Conservation (phyloP, 805 yeast species). For the Yarrowia divulgata region DNA sequence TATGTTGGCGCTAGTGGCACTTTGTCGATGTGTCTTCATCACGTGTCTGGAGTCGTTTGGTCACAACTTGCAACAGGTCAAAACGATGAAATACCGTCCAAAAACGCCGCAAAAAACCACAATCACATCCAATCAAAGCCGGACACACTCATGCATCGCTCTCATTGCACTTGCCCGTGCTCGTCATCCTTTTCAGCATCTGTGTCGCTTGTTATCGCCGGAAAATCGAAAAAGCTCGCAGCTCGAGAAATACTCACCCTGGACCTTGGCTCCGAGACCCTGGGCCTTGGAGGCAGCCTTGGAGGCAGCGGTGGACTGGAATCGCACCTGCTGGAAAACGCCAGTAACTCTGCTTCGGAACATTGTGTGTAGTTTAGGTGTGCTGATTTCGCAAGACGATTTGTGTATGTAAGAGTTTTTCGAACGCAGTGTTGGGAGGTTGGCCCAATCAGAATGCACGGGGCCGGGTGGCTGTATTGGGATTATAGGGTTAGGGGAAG, state of each 20-base stretch:
- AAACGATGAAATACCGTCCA: not conserved
- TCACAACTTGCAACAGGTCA: not conserved
- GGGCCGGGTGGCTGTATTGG: constrained; percentile 7
- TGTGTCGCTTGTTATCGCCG: constrained; percentile 24
- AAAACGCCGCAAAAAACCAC: not conserved
- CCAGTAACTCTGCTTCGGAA: constrained; percentile 39
- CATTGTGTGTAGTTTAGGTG: constrained; percentile 34
- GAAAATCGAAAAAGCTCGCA: constrained; percentile 1
- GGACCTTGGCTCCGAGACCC: constrained; percentile 39
- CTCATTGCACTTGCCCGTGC: not conserved
- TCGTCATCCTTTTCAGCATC: not conserved
- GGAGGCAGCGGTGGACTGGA: constrained; percentile 40
- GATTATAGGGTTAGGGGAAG: constrained; percentile 15
- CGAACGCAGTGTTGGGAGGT: constrained; percentile 35
- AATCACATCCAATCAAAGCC: constrained; percentile 17
- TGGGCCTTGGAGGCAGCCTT: constrained; percentile 38
- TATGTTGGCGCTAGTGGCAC: not conserved
- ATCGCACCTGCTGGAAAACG: constrained; percentile 39
- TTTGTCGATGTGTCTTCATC: not conserved
- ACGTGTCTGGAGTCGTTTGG: constrained; percentile 2
- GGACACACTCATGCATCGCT: not conserved
- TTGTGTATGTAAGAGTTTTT: constrained; percentile 33
- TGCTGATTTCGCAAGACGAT: constrained; percentile 36
- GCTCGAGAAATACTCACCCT: constrained; percentile 33
- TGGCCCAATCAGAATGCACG: constrained; percentile 36